These are phyloP conservation scores for Paecilomyces sp. DNA, from an alignment of 2,329 filamentous ascomycete species.

Conservation along the genomic window DNA sequence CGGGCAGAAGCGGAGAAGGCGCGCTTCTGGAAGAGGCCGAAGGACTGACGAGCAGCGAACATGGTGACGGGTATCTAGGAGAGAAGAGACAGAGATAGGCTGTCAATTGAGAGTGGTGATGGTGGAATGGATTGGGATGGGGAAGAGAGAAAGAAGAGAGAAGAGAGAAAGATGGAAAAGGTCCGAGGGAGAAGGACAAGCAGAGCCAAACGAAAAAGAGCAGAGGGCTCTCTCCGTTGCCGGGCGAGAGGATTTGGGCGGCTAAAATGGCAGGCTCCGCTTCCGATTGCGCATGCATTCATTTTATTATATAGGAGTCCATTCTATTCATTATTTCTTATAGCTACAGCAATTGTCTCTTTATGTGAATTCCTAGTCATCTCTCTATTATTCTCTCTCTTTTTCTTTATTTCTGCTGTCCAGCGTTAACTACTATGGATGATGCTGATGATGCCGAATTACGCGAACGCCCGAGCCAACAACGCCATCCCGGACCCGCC, in stretches of 20 bases:
- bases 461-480: no score
- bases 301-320: no score
- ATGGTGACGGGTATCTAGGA: conserved; percentile 44
- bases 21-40: conserved; percentile 60
- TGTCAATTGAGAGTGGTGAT: conserved; percentile 3
- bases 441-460: no score
- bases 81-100: neutral
- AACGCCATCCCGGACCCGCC: no score
- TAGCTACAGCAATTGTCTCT: conserved; percentile 1
- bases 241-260: conserved; percentile 4
- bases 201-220: no score
- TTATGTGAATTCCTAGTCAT: neutral
- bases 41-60: conserved; percentile 61
- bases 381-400: no score
- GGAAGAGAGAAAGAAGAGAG: conserved; percentile 8
- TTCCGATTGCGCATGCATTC: conserved; percentile 9
- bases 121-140: conserved; percentile 2
- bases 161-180: conserved; percentile 13
- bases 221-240: neutral
- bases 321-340: no score
- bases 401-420: no score
- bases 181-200: conserved; percentile 2
- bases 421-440: no score
- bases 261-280: conserved; percentile 12
- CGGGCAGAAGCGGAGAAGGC: conserved; percentile 74